Evolutionary conservation across 202 grass and related monocot species (phyloP), one percentile per base, ranked within the genome.

Genomic region (Zizania palustris): DNA sequence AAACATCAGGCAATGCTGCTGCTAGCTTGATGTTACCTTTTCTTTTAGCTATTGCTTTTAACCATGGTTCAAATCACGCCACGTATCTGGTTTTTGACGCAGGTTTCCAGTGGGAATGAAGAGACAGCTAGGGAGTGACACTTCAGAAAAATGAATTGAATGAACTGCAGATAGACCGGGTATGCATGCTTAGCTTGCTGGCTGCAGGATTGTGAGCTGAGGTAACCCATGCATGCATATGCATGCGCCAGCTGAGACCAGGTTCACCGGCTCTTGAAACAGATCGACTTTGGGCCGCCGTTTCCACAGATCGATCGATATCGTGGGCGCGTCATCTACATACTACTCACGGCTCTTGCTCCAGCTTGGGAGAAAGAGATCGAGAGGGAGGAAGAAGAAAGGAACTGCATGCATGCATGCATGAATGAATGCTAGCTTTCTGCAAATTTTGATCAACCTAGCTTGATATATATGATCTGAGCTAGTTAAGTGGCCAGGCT

Each of bases 261-360:
- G 28, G 67, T 50, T 67, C 51, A 28, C 41, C 33, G 80, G 28
- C 61, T 57, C 36, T 11, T 7, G 60, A 11, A 74, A 54, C 43
- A 76, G 72, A 68, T 83, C 76, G 73, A 83, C 42, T 63, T 75
- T 68, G 2, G 63, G 63, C 80, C 72, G 63, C 63, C 63, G 34
- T 75, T 36, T 68, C 53, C 10, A 50, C 16, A 64, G 46, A 55
- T 20, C 51, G 28, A 28, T 28, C 28, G 6, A 55, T 55, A n/a
- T 55, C 51, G 8, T 6, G 50, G 6, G 18, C 28, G 11, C 20
- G 28, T 8, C 41, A n/a, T n/a, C n/a, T n/a, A n/a, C n/a, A n/a
- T 45, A 59, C 28, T 28, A 28, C 38, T 49, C 71, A 75, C 80
- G 80, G 64, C 63, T 67, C 71, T 49, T 10, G 21, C 41, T 13